Evolutionary conservation across 352 stramenopile species (phyloP).

Genomic region (Phytopythium vexans): DNA sequence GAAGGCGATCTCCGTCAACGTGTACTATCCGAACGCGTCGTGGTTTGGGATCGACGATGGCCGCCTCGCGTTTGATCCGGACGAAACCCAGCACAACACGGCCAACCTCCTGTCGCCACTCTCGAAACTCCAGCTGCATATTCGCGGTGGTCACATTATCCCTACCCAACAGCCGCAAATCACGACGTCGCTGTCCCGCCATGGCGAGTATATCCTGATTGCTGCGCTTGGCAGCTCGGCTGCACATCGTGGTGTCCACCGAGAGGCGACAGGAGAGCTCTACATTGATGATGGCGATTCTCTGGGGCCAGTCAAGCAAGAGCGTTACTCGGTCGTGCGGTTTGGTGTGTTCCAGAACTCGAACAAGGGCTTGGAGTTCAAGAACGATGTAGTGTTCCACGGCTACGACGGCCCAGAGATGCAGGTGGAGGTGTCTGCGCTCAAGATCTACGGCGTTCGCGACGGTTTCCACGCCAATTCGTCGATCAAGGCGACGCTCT

Average conservation of each 20-base stretch:
- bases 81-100: not conserved
- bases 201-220: constrained; percentile 48
- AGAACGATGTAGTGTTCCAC: constrained; percentile 22
- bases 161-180: constrained; percentile 49
- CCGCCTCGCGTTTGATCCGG: not conserved
- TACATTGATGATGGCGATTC: constrained; percentile 80
- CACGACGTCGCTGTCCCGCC: constrained; percentile 58
- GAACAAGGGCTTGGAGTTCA: constrained; percentile 38
- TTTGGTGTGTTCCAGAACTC: constrained; percentile 39
- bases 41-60: constrained; percentile 73
- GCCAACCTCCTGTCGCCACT: constrained; percentile 44
- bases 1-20: constrained; percentile 43
- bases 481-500: constrained; percentile 33
- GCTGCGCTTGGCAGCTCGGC: constrained; percentile 34
- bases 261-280: constrained; percentile 45
- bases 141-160: constrained; percentile 64
- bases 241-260: constrained; percentile 1
- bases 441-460: constrained; percentile 57
- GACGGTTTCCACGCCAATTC: constrained; percentile 55
- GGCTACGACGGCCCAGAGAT: constrained; percentile 74
- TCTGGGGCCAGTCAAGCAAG: constrained; percentile 49
- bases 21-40: constrained; percentile 64
- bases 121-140: constrained; percentile 51
- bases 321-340: constrained; percentile 46
- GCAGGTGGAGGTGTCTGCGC: constrained; percentile 40